Conservation (phyloP, 2,329 filamentous ascomycete species). For the Ilyonectria robusta region DNA sequence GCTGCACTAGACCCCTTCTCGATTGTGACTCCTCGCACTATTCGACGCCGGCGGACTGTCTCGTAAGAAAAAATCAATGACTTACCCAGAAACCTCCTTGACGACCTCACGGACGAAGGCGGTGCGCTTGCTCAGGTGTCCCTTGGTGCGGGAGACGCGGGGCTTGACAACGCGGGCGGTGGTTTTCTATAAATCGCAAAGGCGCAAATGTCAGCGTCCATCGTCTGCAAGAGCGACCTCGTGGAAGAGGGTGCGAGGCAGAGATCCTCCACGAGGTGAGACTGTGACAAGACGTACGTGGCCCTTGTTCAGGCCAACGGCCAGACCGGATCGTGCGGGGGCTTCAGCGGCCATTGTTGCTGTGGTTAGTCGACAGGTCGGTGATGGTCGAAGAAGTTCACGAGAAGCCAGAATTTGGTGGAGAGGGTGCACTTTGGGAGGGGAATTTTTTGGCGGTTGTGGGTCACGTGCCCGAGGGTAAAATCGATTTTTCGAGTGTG, state of each 20-base stretch:
- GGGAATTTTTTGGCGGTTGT: constrained; percentile 44
- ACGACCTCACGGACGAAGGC: constrained; percentile 97
- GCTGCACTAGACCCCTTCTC: neutral
- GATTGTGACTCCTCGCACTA: constrained; percentile 5
- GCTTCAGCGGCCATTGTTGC: constrained; percentile 72
- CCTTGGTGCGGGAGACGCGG: constrained; percentile 89
- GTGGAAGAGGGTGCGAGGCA: constrained; percentile 57
- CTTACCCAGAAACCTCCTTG: constrained; percentile 97
- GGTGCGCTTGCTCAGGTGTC: constrained; percentile 96
- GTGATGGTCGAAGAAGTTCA: constrained; percentile 47
- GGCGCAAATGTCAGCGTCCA: constrained; percentile 71
- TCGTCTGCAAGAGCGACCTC: constrained; percentile 64
- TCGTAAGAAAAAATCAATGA: constrained; percentile 45
- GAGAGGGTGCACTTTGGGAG: constrained; percentile 35
- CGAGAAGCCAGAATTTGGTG: constrained; percentile 40
- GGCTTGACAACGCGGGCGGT: constrained; percentile 83
- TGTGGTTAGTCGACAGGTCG: constrained; percentile 51
- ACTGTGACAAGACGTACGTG: constrained; percentile 72
- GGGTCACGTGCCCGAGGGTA: constrained; percentile 52
- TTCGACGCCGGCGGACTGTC: constrained; percentile 1
- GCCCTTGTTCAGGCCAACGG: constrained; percentile 75
- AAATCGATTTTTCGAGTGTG: constrained; percentile 30
- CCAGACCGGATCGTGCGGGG: constrained; percentile 70
- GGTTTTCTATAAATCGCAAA: constrained; percentile 77
- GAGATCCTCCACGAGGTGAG: constrained; percentile 84